These are phyloP conservation scores for Phytophthora idaei DNA, from an alignment of 352 stramenopile species.

Conservation along the genomic window DNA sequence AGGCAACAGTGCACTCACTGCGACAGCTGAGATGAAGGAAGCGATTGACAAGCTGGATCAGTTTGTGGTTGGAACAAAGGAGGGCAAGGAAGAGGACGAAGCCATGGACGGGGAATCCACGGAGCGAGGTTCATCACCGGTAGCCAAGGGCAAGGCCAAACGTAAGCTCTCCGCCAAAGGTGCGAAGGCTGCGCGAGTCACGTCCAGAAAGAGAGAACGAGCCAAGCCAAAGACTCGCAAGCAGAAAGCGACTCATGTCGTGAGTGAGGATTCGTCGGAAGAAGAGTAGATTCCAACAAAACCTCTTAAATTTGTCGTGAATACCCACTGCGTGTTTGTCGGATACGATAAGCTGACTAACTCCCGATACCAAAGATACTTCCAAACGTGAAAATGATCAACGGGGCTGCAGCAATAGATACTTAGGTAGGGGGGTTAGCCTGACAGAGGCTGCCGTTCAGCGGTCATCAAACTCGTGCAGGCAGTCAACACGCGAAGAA, in stretches of 20 bases:
- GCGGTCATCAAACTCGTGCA: slow-evolving; percentile 57
- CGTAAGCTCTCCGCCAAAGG: slow-evolving; percentile 34
- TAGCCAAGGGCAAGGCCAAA: slow-evolving; percentile 38
- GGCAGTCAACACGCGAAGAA: slow-evolving; percentile 75
- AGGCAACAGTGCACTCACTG: slow-evolving; percentile 38
- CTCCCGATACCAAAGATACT: no score
- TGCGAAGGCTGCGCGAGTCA: slow-evolving; percentile 22
- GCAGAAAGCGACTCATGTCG: slow-evolving; percentile 27
- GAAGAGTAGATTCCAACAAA: slow-evolving; percentile 22
- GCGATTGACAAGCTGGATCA: slow-evolving; percentile 74
- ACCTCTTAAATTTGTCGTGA: slow-evolving; percentile 2
- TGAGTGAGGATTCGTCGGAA: slow-evolving; percentile 35
- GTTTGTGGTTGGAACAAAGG: slow-evolving; percentile 55
- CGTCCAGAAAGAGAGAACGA: slow-evolving; percentile 38
- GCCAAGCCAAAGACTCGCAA: slow-evolving; percentile 37
- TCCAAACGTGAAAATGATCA: no score
- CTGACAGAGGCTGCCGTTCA: slow-evolving; percentile 42
- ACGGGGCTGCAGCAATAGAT: not conserved
- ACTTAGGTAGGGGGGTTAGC: slow-evolving; percentile 23
- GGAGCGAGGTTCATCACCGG: slow-evolving; percentile 38
- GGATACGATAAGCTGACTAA: slow-evolving; percentile 1
- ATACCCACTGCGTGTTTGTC: slow-evolving; percentile 18
- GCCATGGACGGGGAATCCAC: slow-evolving; percentile 17
- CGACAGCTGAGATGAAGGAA: slow-evolving; percentile 76
- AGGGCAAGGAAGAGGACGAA: slow-evolving; percentile 56